These are phyloP conservation scores for Paracoccidioides brasiliensis DNA, from an alignment of 2,329 filamentous ascomycete species.

Conservation along the genomic window DNA sequence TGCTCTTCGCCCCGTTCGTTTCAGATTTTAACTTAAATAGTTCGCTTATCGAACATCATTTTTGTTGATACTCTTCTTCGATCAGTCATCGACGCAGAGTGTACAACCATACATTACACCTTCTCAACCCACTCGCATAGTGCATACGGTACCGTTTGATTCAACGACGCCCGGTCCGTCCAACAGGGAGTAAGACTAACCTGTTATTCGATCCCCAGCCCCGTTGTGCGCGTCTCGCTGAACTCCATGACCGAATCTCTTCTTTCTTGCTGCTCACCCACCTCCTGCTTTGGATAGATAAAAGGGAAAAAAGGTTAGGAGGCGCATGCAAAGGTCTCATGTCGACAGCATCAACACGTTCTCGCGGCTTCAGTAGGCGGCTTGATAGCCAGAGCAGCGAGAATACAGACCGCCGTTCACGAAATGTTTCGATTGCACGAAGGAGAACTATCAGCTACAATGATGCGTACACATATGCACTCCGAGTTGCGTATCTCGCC, in stretches of 20 bases:
- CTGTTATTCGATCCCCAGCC: background rate
- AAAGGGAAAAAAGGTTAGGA: background rate
- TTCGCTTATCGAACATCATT: background rate
- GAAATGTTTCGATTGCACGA: constrained; percentile 31
- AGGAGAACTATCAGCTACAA: constrained; percentile 41
- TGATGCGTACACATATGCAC: constrained; percentile 81
- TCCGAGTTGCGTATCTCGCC: constrained; percentile 80
- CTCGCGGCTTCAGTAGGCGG: constrained; percentile 34
- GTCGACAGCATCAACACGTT: constrained; percentile 36
- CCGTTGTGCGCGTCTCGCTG: background rate
- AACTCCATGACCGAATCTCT: background rate
- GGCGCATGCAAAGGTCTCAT: constrained; percentile 16
- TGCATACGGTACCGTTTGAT: background rate
- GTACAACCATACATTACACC: background rate
- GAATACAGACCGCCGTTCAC: constrained; percentile 30
- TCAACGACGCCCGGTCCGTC: background rate
- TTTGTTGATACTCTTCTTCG: background rate
- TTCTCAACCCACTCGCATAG: background rate
- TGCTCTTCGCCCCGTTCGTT: background rate
- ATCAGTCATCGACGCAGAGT: background rate
- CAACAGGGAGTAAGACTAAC: background rate
- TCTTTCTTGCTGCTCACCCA: constrained; percentile 13
- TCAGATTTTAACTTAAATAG: background rate
- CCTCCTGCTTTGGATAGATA: constrained; percentile 16
- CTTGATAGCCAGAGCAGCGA: constrained; percentile 31